Percentiles rank a stretch among this genome's conserved stretches.
These are phyloP conservation scores for Pleoardoris graminearum DNA, from an alignment of 2,329 filamentous ascomycete genomes.

Conservation along the genomic window DNA sequence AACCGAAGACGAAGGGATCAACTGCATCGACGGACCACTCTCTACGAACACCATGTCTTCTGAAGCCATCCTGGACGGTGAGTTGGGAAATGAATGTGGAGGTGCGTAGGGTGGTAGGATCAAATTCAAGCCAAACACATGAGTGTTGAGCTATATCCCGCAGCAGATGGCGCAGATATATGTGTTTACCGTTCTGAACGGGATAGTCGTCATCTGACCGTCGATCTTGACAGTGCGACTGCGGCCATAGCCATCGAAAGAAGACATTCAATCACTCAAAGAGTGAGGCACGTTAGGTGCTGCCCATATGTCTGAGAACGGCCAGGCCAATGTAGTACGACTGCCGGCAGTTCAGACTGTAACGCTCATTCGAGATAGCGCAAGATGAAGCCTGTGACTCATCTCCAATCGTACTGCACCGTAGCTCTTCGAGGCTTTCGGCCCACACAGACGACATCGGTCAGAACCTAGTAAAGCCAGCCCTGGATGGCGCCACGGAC, in stretches of 20 bases:
- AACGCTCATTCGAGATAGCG: not conserved
- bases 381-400: not conserved
- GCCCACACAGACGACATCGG: too few relatives aligned
- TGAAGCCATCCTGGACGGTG: slow-evolving; percentile 3
- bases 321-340: not conserved
- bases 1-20: slow-evolving; percentile 9
- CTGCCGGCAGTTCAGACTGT: not conserved
- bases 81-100: not conserved
- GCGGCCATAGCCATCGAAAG: not conserved
- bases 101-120: not conserved
- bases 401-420: not conserved
- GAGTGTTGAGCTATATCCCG: not conserved
- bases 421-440: not conserved
- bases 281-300: not conserved
- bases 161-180: not conserved
- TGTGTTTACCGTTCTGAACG: not conserved
- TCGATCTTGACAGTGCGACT: not conserved
- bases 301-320: not conserved
- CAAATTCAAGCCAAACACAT: not conserved
- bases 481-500: not conserved
- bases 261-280: not conserved
- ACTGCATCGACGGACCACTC: slow-evolving; percentile 13
- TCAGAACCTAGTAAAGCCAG: not conserved
- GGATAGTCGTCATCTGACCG: not conserved
- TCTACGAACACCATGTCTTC: slow-evolving; percentile 21